These are phyloP conservation scores for Blastomyces percursus DNA, from an alignment of 2,329 filamentous ascomycete species.

Conservation along the genomic window DNA sequence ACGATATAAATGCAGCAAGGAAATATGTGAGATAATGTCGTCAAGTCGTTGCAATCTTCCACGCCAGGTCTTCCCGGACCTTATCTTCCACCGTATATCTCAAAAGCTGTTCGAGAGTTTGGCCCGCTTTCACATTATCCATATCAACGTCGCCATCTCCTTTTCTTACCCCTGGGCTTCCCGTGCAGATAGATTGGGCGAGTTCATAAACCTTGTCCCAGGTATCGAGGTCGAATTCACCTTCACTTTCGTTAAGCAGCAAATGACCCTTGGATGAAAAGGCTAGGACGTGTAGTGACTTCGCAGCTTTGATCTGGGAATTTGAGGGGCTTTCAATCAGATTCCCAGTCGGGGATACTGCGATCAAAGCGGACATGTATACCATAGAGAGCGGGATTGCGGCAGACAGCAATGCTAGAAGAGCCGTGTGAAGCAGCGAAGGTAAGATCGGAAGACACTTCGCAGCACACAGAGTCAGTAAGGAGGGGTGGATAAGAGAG, in stretches of 20 bases:
- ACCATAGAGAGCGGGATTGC: constrained; percentile 69
- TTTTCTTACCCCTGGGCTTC: constrained; percentile 42
- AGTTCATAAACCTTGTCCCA: constrained; percentile 62
- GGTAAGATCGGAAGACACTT: constrained; percentile 73
- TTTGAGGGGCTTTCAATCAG: constrained; percentile 52
- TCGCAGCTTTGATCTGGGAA: constrained; percentile 50
- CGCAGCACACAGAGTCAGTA: background rate
- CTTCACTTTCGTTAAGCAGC: constrained; percentile 70
- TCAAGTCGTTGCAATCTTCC: constrained; percentile 31
- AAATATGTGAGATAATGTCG: background rate
- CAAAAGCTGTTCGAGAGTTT: constrained; percentile 49
- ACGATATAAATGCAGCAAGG: background rate
- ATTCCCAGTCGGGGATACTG: constrained; percentile 38
- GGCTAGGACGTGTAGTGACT: constrained; percentile 69
- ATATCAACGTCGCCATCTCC: constrained; percentile 28
- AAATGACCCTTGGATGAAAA: constrained; percentile 66
- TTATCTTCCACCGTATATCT: constrained; percentile 51
- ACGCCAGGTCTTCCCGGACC: constrained; percentile 32
- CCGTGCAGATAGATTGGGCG: constrained; percentile 56
- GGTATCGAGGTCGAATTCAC: constrained; percentile 59
- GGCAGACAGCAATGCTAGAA: constrained; percentile 69
- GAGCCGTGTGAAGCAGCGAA: constrained; percentile 65
- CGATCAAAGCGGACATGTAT: constrained; percentile 54
- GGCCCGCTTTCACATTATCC: constrained; percentile 30
- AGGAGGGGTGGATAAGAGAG: background rate